Percentiles rank a stretch among this genome's conserved stretches.
Evolutionary conservation across 179 eudicot genomes (phyloP).

Genomic region (Monotropa hypopitys): DNA sequence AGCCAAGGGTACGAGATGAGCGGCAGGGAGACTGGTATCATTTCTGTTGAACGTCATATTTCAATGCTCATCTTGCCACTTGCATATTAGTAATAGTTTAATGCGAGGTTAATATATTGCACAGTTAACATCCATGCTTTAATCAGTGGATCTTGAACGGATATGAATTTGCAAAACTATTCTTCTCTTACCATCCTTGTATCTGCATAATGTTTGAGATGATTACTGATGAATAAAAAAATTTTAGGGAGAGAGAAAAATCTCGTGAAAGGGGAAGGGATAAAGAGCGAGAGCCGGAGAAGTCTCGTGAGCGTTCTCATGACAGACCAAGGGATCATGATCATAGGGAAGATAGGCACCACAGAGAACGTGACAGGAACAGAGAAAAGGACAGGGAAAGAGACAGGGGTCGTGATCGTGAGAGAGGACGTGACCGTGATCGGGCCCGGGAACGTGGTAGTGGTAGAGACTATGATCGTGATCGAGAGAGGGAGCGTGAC

Average conservation of each 20-base stretch:
- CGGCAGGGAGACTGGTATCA: constrained; percentile 39
- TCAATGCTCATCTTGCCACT: neutral
- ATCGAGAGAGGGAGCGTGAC: constrained; percentile 22
- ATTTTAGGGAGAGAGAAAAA: constrained; percentile 63
- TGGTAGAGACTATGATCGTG: constrained; percentile 44
- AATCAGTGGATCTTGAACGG: neutral
- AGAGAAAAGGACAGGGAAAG: constrained; percentile 48
- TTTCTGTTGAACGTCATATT: neutral
- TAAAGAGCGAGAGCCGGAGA: constrained; percentile 51
- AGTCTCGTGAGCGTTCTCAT: constrained; percentile 71
- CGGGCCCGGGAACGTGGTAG: constrained; percentile 41
- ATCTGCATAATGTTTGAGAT: neutral
- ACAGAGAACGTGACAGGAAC: constrained; percentile 74
- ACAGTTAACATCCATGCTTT: neutral
- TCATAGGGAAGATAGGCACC: constrained; percentile 68
- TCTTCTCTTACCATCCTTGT: neutral
- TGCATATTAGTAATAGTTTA: constrained; percentile 3
- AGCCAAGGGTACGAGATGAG: constrained; percentile 75
- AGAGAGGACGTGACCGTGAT: constrained; percentile 22
- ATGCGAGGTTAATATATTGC: neutral
- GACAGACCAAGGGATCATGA: constrained; percentile 82
- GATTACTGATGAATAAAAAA: neutral
- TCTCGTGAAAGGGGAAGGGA: constrained; percentile 79
- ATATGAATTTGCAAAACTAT: neutral
- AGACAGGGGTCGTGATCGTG: constrained; percentile 40